Evolutionary conservation across 495 filamentous ascomycete species (phyloP).

Genomic region (Pseudotulostoma volvatum): DNA sequence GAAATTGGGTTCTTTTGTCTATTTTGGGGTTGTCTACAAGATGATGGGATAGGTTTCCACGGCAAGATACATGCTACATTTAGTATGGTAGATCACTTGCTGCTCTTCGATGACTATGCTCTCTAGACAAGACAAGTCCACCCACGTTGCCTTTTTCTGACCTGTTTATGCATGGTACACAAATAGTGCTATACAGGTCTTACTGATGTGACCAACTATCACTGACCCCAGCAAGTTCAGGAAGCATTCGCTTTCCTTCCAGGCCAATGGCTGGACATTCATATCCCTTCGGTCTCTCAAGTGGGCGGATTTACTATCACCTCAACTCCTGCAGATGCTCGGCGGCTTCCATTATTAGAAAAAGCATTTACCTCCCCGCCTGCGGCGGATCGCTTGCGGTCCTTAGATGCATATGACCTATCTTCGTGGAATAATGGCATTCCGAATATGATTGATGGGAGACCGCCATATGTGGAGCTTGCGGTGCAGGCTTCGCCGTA

Average conservation of each 20-base stretch:
- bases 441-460: conserved; percentile 12
- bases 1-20: too few relatives aligned
- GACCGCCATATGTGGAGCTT: conserved; percentile 46
- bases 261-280: conserved; percentile 85
- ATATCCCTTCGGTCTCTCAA: conserved; percentile 45
- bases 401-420: too few relatives aligned
- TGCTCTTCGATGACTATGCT: too few relatives aligned
- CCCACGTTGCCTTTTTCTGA: conserved; percentile 4
- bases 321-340: conserved; percentile 43
- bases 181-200: background rate
- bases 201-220: conserved; percentile 7
- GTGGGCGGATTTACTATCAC: conserved; percentile 80
- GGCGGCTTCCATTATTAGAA: conserved; percentile 19
- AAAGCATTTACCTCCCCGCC: conserved; percentile 12
- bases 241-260: conserved; percentile 44
- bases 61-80: too few relatives aligned
- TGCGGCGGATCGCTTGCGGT: conserved; percentile 8
- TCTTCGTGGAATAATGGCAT: too few relatives aligned
- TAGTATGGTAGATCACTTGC: too few relatives aligned
- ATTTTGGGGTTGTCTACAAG: too few relatives aligned
- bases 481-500: conserved; percentile 49
- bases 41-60: too few relatives aligned
- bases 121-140: too few relatives aligned
- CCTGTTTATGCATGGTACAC: too few relatives aligned
- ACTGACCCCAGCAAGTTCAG: conserved; percentile 6